Conservation (phyloP, 2,329 filamentous ascomycete genomes). For the Diaporthe ampelina region DNA sequence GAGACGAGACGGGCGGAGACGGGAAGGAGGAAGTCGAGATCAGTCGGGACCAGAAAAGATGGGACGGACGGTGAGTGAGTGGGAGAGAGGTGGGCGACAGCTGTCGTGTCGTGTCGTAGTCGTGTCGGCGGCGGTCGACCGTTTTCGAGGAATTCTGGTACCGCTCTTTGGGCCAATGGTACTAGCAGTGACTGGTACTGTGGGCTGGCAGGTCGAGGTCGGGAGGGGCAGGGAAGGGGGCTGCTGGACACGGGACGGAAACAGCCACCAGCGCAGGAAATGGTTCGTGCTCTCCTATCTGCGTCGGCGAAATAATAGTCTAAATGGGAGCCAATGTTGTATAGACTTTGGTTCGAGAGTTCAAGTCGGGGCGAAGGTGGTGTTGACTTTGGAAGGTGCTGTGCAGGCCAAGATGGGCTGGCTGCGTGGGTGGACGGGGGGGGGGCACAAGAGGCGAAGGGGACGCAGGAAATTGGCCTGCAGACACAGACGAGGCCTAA, state of each 20-base stretch:
- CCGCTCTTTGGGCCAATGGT: slow-evolving; percentile 15
- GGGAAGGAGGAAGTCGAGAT: slow-evolving; percentile 20
- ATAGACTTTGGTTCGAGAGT: slow-evolving; percentile 17
- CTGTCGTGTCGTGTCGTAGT: slow-evolving; percentile 30
- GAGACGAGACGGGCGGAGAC: slow-evolving; percentile 5
- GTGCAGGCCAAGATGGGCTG: slow-evolving; percentile 3
- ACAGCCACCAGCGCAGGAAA: slow-evolving; percentile 19
- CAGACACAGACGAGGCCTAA: slow-evolving; percentile 25
- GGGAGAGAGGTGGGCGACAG: slow-evolving; percentile 13
- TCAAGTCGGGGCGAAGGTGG: slow-evolving; percentile 8
- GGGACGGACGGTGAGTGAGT: slow-evolving; percentile 16
- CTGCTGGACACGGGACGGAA: slow-evolving; percentile 36
- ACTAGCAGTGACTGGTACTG: slow-evolving; percentile 28
- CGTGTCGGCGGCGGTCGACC: slow-evolving; percentile 15
- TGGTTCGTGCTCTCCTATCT: slow-evolving; percentile 29
- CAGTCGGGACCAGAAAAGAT: slow-evolving; percentile 26
- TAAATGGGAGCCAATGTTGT: slow-evolving; percentile 29
- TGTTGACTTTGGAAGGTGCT: background rate
- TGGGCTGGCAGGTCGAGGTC: slow-evolving; percentile 25
- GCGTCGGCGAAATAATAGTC: slow-evolving; percentile 8
- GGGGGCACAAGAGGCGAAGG: slow-evolving; percentile 21
- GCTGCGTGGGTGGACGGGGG: slow-evolving; percentile 2
- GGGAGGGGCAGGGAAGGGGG: slow-evolving; percentile 10
- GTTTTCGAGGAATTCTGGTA: slow-evolving; percentile 20
- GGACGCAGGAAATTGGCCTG: slow-evolving; percentile 32